Evolutionary conservation across 805 yeast genomes (phyloP).

Genomic region (Nakazawaea anatomiae): DNA sequence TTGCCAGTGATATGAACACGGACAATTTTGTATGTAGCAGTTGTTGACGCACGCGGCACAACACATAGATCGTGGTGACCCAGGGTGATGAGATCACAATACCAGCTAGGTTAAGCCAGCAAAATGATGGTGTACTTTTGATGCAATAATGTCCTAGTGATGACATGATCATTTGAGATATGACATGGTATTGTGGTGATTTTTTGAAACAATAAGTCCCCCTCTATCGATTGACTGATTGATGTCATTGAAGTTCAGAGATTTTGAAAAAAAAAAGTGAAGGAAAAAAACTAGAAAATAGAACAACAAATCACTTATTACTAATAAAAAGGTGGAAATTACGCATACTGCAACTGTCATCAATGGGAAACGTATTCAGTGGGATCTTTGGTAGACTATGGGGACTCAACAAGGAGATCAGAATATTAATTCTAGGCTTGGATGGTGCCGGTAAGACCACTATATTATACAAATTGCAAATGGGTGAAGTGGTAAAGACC

Average conservation of each 20-base stretch:
- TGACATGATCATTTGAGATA: too few species aligned
- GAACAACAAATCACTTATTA: neutral
- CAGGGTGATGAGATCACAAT: too few species aligned
- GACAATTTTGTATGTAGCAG: too few species aligned
- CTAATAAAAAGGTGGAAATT: neutral
- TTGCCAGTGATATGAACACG: too few species aligned
- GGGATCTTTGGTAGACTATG: slow-evolving; percentile 80
- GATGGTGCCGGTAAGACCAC: slow-evolving; percentile 99
- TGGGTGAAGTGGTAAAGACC: slow-evolving; percentile 78
- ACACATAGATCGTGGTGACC: too few species aligned
- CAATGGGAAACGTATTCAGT: slow-evolving; percentile 87
- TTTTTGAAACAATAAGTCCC: neutral
- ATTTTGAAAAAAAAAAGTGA: neutral
- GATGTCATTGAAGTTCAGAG: too few species aligned
- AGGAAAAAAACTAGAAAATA: neutral
- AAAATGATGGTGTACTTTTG: too few species aligned
- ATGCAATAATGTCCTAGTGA: too few species aligned
- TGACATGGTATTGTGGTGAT: neutral
- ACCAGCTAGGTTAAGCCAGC: too few species aligned
- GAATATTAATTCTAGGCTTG: slow-evolving; percentile 83
- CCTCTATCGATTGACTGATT: too few species aligned
- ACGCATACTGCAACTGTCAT: neutral
- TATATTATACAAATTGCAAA: slow-evolving; percentile 80
- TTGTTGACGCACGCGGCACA: too few species aligned
- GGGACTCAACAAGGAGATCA: slow-evolving; percentile 85